Evolutionary conservation across 202 grass and related monocot genomes (phyloP), one percentile per base, ranked within the genome.

Genomic region (Thinopyrum obtusiflorum): DNA sequence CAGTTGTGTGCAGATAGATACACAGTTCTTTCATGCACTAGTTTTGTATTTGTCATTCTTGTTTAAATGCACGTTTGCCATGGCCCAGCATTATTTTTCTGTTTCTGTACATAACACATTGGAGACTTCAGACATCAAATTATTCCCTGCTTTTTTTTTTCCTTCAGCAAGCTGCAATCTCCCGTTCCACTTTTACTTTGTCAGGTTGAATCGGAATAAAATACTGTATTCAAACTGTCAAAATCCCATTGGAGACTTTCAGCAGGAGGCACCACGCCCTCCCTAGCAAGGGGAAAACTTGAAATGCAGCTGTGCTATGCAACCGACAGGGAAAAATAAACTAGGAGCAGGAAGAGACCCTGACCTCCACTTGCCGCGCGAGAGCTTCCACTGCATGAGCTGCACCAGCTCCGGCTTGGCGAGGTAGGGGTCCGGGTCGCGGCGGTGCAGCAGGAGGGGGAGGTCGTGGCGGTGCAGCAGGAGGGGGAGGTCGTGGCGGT

Each of bases 311-410:
- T 12, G 31, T 7, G 32, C 12, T 33, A 59, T 57, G 53, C 53
- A 31, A 23, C 33, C 7, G 4, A 53, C 28, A 18, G 12, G 37
- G 20, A n/a, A 11, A 62, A 49, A 26, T 32, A 5, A 26, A 55
- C 10, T 29, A 55, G 0, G 4, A 21, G 27, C 25, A 73, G 61
- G 14, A 63, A 20, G 13, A 14, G 13, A 17, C 12, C 0, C 51
- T 3, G 59, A 78, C 15, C 91, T 92, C 91, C 95, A 98, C 88
- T 98, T 95, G 9, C 95, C 91, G 42, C 95, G 87, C 20, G 89
- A 87, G 88, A 98, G 95, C 88, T 98, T 98, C 95, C 95, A 98
- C 85, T 93, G 78, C 81, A 98, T 86, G 93, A 95, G 86, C 66
- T 90, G 79, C 83, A 49, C 73, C 32, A 98, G 95, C 76, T 98